Percentiles rank a stretch among this genome's conserved stretches.
Evolutionary conservation across 306 rosid species (phyloP).

Genomic region (Acacia crassicarpa): DNA sequence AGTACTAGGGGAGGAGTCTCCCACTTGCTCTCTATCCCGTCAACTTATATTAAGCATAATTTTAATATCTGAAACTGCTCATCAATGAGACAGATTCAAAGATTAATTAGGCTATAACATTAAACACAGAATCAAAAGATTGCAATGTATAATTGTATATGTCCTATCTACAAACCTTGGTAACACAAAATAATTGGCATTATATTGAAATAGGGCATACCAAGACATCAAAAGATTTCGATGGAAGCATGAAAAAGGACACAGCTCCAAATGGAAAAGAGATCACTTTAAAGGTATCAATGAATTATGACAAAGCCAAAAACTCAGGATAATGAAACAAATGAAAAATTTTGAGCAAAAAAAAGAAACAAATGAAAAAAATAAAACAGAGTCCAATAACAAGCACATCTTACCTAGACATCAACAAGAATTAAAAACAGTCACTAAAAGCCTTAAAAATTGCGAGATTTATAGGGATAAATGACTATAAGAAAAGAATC

Average conservation of each 20-base stretch:
- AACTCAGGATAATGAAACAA: neutral
- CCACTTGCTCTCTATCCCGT: no score
- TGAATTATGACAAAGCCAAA: neutral
- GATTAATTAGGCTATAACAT: no score
- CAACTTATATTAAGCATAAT: no score
- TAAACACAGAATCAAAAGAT: no score
- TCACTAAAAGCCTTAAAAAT: neutral
- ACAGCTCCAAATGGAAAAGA: neutral
- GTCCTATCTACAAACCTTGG: no score
- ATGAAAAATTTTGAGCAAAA: neutral
- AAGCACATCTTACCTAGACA: neutral
- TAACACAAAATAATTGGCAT: neutral
- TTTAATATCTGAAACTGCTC: no score
- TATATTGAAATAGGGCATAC: neutral
- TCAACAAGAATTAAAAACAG: neutral
- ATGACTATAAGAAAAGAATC: neutral
- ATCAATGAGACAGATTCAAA: no score
- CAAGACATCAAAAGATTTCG: neutral
- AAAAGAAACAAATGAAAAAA: neutral
- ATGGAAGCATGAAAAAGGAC: neutral
- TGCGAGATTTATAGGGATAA: neutral
- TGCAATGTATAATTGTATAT: no score
- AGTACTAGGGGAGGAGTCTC: no score
- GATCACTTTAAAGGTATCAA: neutral
- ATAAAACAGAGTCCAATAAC: neutral